Conservation (phyloP, 768 basidiomycete genomes). For the Tephrocybe sp. region DNA sequence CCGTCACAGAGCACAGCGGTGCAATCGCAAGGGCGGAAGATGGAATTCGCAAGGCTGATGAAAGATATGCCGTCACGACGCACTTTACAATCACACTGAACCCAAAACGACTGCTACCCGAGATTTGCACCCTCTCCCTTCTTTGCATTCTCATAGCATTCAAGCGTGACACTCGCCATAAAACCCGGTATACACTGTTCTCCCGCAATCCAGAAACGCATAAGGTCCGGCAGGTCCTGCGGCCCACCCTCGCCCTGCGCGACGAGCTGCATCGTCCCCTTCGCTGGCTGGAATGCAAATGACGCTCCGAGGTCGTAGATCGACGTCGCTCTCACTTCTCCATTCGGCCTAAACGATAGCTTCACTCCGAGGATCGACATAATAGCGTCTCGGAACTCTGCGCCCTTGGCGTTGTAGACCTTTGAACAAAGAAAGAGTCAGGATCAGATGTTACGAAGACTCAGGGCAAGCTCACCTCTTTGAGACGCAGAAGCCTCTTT, state of each 20-base stretch:
- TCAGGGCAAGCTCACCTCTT: slow-evolving; percentile 60
- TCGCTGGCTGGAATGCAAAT: slow-evolving; percentile 80
- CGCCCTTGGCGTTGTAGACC: slow-evolving; percentile 83
- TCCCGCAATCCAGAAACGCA: slow-evolving; percentile 85
- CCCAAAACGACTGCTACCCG: too few species aligned
- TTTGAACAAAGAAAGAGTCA: slow-evolving; percentile 25
- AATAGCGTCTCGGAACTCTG: slow-evolving; percentile 91
- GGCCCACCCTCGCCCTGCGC: slow-evolving; percentile 76
- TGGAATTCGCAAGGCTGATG: too few species aligned
- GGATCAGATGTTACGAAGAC: background rate
- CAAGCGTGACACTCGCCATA: slow-evolving; percentile 83
- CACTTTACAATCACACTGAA: too few species aligned
- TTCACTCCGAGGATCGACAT: slow-evolving; percentile 89
- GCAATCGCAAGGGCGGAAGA: too few species aligned
- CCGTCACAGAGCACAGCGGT: too few species aligned
- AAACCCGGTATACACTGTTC: slow-evolving; percentile 89
- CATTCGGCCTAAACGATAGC: slow-evolving; percentile 88
- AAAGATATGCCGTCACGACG: too few species aligned
- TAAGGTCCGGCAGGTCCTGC: slow-evolving; percentile 69
- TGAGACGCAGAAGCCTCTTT: slow-evolving; percentile 74
- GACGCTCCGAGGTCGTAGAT: slow-evolving; percentile 85
- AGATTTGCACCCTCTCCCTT: too few species aligned
- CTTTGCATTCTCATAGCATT: slow-evolving; percentile 81
- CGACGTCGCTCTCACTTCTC: slow-evolving; percentile 87
- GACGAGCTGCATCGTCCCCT: slow-evolving; percentile 66